Base-by-base conservation (phyloP, 192 early-diverging fungal species). In the Bifiguratus adelaidae region DNA sequence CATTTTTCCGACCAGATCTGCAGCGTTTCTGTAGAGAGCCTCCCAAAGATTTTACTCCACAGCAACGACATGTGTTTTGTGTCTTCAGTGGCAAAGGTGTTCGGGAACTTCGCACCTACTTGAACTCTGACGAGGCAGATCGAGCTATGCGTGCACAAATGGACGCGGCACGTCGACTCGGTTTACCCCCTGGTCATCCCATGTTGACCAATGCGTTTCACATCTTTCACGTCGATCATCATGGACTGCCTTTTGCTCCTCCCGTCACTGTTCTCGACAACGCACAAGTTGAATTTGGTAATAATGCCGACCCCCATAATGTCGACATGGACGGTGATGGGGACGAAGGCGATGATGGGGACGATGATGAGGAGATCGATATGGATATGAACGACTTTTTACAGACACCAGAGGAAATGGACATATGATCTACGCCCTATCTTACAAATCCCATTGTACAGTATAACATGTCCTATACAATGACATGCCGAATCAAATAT, bases 71-170 rank as follows among this genome's bases (percentile, higher is more conserved):
- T 12, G 60, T 70, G 1, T 78, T 78, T 58, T 78, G 76, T 60
- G 76, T 78, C 1, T 78, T 70, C 44, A 70, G 67, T 37, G 76
- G 76, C 0, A 68, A 67, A 47, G 76, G 76, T 12, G 76, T 78
- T 4, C 44, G 64, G 34, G 73, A 78, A 5, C 44, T 77, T 21
- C 32, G 70, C 30, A 46, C 50, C 1, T 66, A 58, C 44, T 60
- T 78, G 32, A n/a, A n/a, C n/a, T n/a, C n/a, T n/a, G n/a, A n/a
- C n/a, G n/a, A n/a, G n/a, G n/a, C n/a, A n/a, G n/a, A n/a, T n/a
- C n/a, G n/a, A n/a, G n/a, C n/a, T n/a, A n/a, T n/a, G n/a, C n/a
- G n/a, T n/a, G n/a, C n/a, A n/a, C n/a, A n/a, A n/a, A n/a, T n/a
- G n/a, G n/a, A n/a, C n/a, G n/a, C n/a, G n/a, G n/a, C n/a, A n/a